A percentile compares a stretch with the other conserved stretches of the same genome.
Conservation (phyloP, 2,329 filamentous ascomycete genomes). For the Metarhizium brunneum region DNA sequence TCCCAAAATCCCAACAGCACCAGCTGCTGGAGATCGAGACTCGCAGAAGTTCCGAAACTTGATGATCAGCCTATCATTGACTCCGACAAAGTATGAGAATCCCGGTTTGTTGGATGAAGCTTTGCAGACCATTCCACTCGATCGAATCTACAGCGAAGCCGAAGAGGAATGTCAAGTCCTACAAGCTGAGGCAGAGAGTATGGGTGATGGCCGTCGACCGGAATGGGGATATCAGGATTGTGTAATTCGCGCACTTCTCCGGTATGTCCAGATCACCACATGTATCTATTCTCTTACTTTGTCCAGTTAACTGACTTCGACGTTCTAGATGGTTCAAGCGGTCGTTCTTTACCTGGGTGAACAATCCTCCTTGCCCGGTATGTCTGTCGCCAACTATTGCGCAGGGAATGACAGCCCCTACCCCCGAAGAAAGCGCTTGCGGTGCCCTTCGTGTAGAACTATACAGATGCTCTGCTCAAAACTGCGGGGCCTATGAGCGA, state of each 20-base stretch:
- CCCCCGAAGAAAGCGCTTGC: constrained; percentile 80
- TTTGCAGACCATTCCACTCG: constrained; percentile 73
- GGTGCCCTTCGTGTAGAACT: constrained; percentile 83
- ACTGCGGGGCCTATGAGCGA: constrained; percentile 72
- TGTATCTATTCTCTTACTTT: neutral
- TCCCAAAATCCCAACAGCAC: constrained; percentile 59
- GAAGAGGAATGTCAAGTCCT: constrained; percentile 88
- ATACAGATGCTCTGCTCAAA: constrained; percentile 71
- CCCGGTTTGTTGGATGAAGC: constrained; percentile 90
- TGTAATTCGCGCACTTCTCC: constrained; percentile 77
- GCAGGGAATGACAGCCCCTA: constrained; percentile 74
- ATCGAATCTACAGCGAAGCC: constrained; percentile 86
- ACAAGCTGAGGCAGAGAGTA: constrained; percentile 77
- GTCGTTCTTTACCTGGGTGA: constrained; percentile 92
- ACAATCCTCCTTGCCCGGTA: constrained; percentile 78
- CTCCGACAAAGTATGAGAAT: constrained; percentile 92
- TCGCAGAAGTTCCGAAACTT: constrained; percentile 74
- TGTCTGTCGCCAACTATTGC: constrained; percentile 78
- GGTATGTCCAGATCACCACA: constrained; percentile 39
- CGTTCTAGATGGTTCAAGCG: constrained; percentile 71
- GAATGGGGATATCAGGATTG: constrained; percentile 98
- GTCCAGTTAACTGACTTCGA: constrained; percentile 11
- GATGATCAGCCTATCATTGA: constrained; percentile 75
- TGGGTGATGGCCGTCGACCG: constrained; percentile 69
- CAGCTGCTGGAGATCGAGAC: constrained; percentile 51